Percentiles rank a stretch among this genome's conserved stretches.
Evolutionary conservation across 2,329 filamentous ascomycete genomes (phyloP).

Genomic region (Neoarthrinium moseri): DNA sequence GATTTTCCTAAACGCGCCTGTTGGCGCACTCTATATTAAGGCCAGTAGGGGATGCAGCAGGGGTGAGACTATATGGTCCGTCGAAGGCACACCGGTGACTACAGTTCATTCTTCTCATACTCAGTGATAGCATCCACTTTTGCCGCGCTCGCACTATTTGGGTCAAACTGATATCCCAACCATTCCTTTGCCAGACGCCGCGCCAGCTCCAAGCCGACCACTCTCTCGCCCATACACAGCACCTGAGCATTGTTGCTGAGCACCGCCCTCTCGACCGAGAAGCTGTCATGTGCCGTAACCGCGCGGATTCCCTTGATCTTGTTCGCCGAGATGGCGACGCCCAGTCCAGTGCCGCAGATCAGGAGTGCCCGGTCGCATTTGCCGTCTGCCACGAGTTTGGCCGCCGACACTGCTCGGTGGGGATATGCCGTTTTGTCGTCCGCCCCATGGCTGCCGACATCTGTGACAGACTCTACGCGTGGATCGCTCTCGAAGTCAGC

Average conservation of each 20-base stretch:
- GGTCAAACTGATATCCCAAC: slow-evolving; percentile 75
- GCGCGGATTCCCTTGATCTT: slow-evolving; percentile 78
- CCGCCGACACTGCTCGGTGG: slow-evolving; percentile 70
- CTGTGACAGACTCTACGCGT: slow-evolving; percentile 63
- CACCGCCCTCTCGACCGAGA: slow-evolving; percentile 76
- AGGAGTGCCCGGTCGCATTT: slow-evolving; percentile 72
- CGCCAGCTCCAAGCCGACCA: slow-evolving; percentile 75
- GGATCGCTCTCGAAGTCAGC: slow-evolving; percentile 63
- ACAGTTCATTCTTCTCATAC: slow-evolving; percentile 6
- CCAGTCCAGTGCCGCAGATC: slow-evolving; percentile 80
- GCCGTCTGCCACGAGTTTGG: slow-evolving; percentile 55
- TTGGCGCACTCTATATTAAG: too few species aligned
- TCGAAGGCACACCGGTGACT: background rate
- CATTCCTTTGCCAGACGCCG: slow-evolving; percentile 74
- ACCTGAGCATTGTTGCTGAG: slow-evolving; percentile 83
- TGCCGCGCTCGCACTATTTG: slow-evolving; percentile 37
- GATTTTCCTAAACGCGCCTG: too few species aligned
- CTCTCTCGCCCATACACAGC: slow-evolving; percentile 77
- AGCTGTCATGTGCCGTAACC: slow-evolving; percentile 81
- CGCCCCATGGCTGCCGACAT: slow-evolving; percentile 65
- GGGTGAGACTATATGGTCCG: background rate
- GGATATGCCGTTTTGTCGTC: slow-evolving; percentile 77
- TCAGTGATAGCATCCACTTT: slow-evolving; percentile 43
- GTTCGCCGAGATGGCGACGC: slow-evolving; percentile 80
- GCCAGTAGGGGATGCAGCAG: too few species aligned